Base-by-base conservation (phyloP, 2,329 filamentous ascomycete genomes). In the Cordyceps militaris region DNA sequence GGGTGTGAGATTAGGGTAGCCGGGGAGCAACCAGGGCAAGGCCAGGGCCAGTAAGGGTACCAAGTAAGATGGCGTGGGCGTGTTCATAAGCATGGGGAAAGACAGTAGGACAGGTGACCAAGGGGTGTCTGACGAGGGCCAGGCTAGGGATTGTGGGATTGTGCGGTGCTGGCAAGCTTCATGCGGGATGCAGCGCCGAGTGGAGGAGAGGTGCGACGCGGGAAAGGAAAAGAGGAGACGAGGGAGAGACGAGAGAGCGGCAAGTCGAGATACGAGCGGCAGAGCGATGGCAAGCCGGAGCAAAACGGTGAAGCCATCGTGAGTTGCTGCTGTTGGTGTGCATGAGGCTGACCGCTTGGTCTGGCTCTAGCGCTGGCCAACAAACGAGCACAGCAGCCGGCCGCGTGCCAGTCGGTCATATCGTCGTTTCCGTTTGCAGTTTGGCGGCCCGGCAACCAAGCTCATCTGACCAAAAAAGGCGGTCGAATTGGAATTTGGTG, bases 221-320 rank as follows among this genome's bases (percentile, higher is more conserved):
- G 26, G 24, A 48, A 23, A 34, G 19, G 30, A 28, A 13, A 19
- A 30, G 48, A 38, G 40, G 14, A 16, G 16, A 23, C 16, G 19
- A 38, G 13, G 11, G 23, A 19, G 34, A 56, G 7, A 13, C 6
- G 32, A 7, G n/a, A 40, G n/a, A 42, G 44, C 4, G 32, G 16
- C 21, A 16, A n/a, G 38, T 21, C n/a, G 38, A 42, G 38, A n/a
- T 19, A 42, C n/a, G 38, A 34, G 19, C 9, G 23, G 26, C 3
- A n/a, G 21, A 23, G 11, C 5, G 32, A n/a, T 4, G 28, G 19
- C 24, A 3, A 32, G 11, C 23, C 19, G 19, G n/a, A 49, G 43
- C 23, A 34, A n/a, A 46, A 52, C 28, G 48, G 21, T 58, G 56
- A 58, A 52, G 56, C 30, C 56, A 58, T 58, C 56, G 56, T 58